phyloP scores from a whole-genome alignment of 148 eudicot species.

The Rhododendron vialii region DNA sequence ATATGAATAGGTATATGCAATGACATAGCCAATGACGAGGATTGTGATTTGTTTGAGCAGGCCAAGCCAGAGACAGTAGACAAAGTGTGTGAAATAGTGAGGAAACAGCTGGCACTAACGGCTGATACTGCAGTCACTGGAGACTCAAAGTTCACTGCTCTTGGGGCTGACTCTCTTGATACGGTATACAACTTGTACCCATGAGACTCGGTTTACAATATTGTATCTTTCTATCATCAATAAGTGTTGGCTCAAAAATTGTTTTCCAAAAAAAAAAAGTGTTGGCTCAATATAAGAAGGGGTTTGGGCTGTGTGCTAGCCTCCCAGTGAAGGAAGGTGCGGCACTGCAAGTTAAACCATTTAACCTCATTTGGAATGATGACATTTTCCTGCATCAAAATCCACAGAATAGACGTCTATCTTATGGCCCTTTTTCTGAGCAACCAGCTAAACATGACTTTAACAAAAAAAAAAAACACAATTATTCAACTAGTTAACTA shows the following conservation, averaged over 20 bases:
- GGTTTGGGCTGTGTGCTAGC: background rate
- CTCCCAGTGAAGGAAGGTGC: background rate
- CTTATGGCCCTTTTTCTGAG: background rate
- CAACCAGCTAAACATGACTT: background rate
- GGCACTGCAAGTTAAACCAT: background rate
- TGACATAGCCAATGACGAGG: background rate
- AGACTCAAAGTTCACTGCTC: constrained; percentile 27
- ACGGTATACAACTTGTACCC: constrained; percentile 23
- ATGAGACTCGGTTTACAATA: background rate
- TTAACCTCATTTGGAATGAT: background rate
- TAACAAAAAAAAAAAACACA: background rate
- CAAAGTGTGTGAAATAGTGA: constrained; percentile 37
- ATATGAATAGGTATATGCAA: background rate
- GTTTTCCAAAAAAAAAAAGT: no score
- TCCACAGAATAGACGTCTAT: background rate
- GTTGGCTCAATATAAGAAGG: background rate
- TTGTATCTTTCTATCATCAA: background rate
- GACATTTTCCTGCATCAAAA: background rate
- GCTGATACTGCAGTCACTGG: constrained; percentile 26
- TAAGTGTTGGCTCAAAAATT: background rate
- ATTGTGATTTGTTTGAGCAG: constrained; percentile 14
- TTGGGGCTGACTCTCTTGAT: constrained; percentile 47
- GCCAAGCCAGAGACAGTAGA: constrained; percentile 37
- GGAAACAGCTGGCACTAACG: constrained; percentile 33
- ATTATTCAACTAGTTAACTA: background rate